phyloP scores from a whole-genome alignment of 2,329 filamentous ascomycete species.

The Chaetomium olivaceum region DNA sequence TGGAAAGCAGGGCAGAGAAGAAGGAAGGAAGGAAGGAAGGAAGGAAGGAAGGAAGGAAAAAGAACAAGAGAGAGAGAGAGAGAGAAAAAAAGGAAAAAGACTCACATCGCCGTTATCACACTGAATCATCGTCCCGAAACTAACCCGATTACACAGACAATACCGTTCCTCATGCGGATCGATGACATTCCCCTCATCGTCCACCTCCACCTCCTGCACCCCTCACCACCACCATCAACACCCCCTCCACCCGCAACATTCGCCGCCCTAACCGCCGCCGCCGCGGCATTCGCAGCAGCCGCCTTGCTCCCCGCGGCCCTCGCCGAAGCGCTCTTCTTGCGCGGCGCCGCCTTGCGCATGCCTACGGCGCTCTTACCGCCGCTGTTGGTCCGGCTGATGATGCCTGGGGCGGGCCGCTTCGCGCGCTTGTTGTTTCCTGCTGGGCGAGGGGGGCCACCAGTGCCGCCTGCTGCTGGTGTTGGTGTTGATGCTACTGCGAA shows the following conservation, averaged over 20 bases:
- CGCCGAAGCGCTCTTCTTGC: conserved; percentile 55
- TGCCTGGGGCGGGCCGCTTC: conserved; percentile 71
- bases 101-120: conserved; percentile 78
- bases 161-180: conserved; percentile 76
- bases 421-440: conserved; percentile 49
- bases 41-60: neutral
- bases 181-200: conserved; percentile 68
- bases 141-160: conserved; percentile 76
- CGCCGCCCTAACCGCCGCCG: too few species aligned
- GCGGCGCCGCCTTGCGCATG: conserved; percentile 68
- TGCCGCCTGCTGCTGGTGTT: neutral
- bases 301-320: conserved; percentile 28
- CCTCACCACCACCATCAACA: conserved; percentile 44
- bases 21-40: conserved; percentile 14
- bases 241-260: neutral
- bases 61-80: neutral
- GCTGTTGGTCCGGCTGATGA: conserved; percentile 64
- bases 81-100: conserved; percentile 23
- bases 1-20: neutral
- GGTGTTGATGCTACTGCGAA: conserved; percentile 1
- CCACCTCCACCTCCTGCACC: conserved; percentile 55
- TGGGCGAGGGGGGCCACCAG: conserved; percentile 34
- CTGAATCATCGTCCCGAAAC: conserved; percentile 79
- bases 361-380: conserved; percentile 68
- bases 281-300: neutral